These are phyloP conservation scores for Salix caprea DNA, from an alignment of 345 rosid species.

Conservation along the genomic window DNA sequence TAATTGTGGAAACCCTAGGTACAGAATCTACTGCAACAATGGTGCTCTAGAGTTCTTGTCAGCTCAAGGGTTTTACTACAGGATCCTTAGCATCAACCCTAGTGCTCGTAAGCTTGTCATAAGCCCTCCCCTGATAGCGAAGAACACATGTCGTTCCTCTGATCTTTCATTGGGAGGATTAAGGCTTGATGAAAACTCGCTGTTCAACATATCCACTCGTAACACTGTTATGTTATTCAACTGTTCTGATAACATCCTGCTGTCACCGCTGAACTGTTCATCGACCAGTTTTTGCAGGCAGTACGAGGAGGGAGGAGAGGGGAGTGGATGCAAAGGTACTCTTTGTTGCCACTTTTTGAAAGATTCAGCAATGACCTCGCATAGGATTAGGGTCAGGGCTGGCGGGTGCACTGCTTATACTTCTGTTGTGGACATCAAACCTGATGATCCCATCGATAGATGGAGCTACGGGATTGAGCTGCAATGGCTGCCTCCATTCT, in stretches of 20 bases:
- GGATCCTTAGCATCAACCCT: slow-evolving; percentile 43
- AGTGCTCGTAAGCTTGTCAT: slow-evolving; percentile 35
- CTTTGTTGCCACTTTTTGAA: slow-evolving; percentile 64
- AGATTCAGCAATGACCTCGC: slow-evolving; percentile 52
- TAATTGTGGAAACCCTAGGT: slow-evolving; percentile 48
- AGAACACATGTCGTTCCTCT: slow-evolving; percentile 39
- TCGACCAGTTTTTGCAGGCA: slow-evolving; percentile 44
- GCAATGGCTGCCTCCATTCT: slow-evolving; percentile 49
- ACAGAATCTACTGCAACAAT: slow-evolving; percentile 43
- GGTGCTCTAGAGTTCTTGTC: slow-evolving; percentile 39
- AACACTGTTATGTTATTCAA: slow-evolving; percentile 59
- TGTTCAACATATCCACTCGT: slow-evolving; percentile 53
- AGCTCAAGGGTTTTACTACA: slow-evolving; percentile 29
- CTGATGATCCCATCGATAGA: slow-evolving; percentile 18
- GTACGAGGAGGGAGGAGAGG: slow-evolving; percentile 37
- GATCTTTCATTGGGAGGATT: slow-evolving; percentile 48
- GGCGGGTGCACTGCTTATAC: slow-evolving; percentile 64
- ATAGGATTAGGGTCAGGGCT: slow-evolving; percentile 42
- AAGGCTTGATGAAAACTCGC: slow-evolving; percentile 37
- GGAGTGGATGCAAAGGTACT: slow-evolving; percentile 37
- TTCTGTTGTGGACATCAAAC: slow-evolving; percentile 33
- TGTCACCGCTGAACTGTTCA: slow-evolving; percentile 52
- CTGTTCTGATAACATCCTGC: slow-evolving; percentile 40
- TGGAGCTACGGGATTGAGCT: slow-evolving; percentile 63
- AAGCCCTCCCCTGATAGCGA: slow-evolving; percentile 35